Conservation (phyloP, 345 rosid species). For the Crucihimalaya himalaica region DNA sequence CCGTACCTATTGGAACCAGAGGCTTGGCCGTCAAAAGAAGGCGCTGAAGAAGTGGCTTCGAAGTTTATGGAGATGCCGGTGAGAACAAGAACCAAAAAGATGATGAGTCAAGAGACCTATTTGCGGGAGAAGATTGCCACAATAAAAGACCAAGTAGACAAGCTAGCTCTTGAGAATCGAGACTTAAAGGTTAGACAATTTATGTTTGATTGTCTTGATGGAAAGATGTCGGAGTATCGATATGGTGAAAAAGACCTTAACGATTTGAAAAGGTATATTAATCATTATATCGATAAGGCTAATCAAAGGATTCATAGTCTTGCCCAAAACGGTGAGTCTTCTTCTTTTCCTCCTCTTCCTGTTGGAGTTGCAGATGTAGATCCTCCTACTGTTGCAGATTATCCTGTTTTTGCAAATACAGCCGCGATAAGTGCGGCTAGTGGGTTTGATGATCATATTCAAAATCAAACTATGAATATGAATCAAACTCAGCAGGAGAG, state of each 20-base stretch:
- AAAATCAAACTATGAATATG: background rate
- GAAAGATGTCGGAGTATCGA: background rate
- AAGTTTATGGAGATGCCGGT: background rate
- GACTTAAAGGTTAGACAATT: background rate
- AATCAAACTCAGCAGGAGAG: background rate
- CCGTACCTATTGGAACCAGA: background rate
- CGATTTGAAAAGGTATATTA: background rate
- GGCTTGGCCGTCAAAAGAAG: conserved; percentile 10
- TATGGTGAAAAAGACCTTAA: background rate
- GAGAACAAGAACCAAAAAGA: background rate
- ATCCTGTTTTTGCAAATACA: background rate
- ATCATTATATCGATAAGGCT: background rate
- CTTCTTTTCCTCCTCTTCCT: background rate
- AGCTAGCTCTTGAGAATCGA: background rate
- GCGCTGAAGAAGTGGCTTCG: background rate
- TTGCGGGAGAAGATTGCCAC: background rate
- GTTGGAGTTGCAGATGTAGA: background rate
- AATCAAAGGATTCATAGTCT: background rate
- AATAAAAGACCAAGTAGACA: background rate
- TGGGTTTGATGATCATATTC: background rate
- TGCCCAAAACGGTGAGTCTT: background rate
- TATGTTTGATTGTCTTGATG: conserved; percentile 6
- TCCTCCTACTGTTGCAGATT: background rate
- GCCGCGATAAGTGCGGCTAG: background rate
- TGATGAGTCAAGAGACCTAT: background rate